Conservation (phyloP, 768 basidiomycete species). For the Trametes coccinea region DNA sequence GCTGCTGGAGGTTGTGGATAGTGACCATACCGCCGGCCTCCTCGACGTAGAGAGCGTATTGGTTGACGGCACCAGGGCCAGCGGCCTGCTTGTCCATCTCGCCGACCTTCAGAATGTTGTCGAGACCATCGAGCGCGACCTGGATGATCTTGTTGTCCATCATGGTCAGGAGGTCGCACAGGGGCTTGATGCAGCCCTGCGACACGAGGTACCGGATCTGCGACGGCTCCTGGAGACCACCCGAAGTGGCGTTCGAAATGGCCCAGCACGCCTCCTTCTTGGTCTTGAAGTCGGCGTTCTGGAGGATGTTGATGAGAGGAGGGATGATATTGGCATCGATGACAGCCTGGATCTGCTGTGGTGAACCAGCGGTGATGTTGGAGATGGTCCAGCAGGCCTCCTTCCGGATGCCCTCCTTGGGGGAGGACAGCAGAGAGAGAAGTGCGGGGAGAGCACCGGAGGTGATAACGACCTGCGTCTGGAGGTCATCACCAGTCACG, state of each 20-base stretch:
- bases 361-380: conserved; percentile 96
- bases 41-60: conserved; percentile 93
- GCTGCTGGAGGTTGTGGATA: conserved; percentile 98
- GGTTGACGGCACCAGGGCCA: conserved; percentile 83
- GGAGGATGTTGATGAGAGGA: conserved; percentile 96
- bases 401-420: conserved; percentile 98
- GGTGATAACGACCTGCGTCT: conserved; percentile 98
- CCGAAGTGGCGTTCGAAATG: conserved; percentile 97
- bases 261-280: conserved; percentile 99
- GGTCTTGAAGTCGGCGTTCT: conserved; percentile 98
- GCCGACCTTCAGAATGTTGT: conserved; percentile 97
- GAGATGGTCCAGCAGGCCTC: conserved; percentile 99
- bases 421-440: conserved; percentile 88
- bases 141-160: conserved; percentile 99
- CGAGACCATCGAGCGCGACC: conserved; percentile 95
- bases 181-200: conserved; percentile 97
- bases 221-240: conserved; percentile 92
- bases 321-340: conserved; percentile 99
- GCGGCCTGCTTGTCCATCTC: conserved; percentile 87
- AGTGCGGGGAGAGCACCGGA: conserved; percentile 96
- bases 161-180: conserved; percentile 94
- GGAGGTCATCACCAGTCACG: conserved; percentile 98
- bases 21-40: conserved; percentile 99
- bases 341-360: conserved; percentile 94
- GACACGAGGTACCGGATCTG: conserved; percentile 98